Conservation (phyloP, 2,329 filamentous ascomycete species). For the Penicillium polonicum region DNA sequence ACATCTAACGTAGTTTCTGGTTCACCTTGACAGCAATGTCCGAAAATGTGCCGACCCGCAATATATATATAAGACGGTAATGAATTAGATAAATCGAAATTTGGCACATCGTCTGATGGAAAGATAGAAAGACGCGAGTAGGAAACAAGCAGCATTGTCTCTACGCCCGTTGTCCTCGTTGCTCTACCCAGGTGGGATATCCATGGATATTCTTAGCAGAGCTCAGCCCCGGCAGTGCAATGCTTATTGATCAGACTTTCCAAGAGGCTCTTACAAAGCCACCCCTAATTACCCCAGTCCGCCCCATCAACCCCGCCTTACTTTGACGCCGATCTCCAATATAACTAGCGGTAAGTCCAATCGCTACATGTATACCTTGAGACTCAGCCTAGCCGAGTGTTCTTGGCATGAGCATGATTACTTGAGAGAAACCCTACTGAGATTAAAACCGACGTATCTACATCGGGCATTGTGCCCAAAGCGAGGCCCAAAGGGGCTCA, state of each 20-base stretch:
- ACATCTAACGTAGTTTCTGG: not conserved
- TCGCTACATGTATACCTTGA: not conserved
- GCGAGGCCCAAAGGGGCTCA: conserved; percentile 2
- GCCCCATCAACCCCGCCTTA: not conserved
- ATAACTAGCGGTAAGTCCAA: conserved; percentile 5
- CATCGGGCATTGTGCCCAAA: not conserved
- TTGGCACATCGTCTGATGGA: not conserved
- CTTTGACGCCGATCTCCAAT: not conserved
- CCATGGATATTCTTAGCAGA: not conserved
- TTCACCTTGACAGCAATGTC: not conserved
- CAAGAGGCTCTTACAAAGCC: not conserved
- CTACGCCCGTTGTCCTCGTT: no score
- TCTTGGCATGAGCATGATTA: not conserved
- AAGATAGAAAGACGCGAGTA: not conserved
- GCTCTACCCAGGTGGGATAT: no score
- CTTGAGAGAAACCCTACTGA: not conserved
- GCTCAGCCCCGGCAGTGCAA: not conserved
- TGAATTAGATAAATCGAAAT: not conserved
- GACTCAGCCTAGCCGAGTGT: not conserved
- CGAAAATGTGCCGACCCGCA: not conserved
- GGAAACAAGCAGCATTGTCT: not conserved
- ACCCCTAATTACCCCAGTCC: not conserved
- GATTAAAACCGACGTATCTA: not conserved
- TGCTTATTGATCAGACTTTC: not conserved
- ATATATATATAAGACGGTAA: not conserved